Conservation (phyloP, 2,329 filamentous ascomycete genomes). For the Hymenoscyphus fructigenus region DNA sequence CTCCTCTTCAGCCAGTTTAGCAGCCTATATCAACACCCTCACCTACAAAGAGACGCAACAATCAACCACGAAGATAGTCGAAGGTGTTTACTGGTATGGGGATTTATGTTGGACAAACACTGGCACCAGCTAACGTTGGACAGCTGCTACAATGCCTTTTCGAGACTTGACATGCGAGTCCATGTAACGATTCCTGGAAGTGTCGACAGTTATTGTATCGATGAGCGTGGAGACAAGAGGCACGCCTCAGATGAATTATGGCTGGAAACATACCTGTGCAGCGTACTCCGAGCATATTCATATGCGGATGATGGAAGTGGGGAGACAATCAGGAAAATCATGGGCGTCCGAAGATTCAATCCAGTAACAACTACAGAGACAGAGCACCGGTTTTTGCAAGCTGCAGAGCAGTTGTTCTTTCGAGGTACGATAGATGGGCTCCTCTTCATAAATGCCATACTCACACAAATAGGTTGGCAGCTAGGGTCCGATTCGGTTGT, state of each 20-base stretch:
- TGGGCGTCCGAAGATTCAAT: conserved; percentile 96
- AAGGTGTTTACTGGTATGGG: conserved; percentile 86
- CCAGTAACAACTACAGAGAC: conserved; percentile 97
- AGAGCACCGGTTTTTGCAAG: conserved; percentile 92
- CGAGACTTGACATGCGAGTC: conserved; percentile 95
- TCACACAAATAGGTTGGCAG: conserved; percentile 69
- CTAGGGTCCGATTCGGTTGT: conserved; percentile 95
- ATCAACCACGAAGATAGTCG: conserved; percentile 77
- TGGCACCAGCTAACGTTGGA: conserved; percentile 32
- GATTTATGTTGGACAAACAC: background rate
- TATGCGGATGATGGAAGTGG: conserved; percentile 96
- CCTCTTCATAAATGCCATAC: background rate
- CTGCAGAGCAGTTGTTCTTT: conserved; percentile 94
- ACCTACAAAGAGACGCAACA: conserved; percentile 87
- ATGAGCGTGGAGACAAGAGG: conserved; percentile 92
- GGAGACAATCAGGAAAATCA: conserved; percentile 92
- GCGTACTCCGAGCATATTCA: conserved; percentile 88
- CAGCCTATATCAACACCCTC: conserved; percentile 96
- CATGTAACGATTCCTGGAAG: conserved; percentile 96
- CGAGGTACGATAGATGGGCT: conserved; percentile 56
- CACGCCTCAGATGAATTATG: conserved; percentile 91
- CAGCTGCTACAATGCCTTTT: conserved; percentile 98
- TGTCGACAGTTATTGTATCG: conserved; percentile 95
- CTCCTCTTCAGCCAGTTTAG: conserved; percentile 93
- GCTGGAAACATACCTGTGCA: conserved; percentile 97